Conservation (phyloP, 2,329 filamentous ascomycete genomes). For the Neofusicoccum parvum region DNA sequence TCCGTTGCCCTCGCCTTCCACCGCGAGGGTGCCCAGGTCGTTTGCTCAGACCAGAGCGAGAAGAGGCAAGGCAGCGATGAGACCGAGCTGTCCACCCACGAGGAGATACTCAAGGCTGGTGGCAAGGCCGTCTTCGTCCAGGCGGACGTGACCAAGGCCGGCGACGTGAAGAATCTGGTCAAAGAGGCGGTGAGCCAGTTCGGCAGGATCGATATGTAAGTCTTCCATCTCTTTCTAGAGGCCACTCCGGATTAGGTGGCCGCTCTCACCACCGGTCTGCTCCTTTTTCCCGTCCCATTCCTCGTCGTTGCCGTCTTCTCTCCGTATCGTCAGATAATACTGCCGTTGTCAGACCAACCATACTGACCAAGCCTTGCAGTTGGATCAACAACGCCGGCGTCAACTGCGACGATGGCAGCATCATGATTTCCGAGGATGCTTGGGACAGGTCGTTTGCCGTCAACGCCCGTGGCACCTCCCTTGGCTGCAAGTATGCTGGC, state of each 20-base stretch:
- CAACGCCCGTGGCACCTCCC: constrained; percentile 37
- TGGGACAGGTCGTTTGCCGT: constrained; percentile 36
- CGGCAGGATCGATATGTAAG: constrained; percentile 36
- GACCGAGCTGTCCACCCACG: constrained; percentile 20
- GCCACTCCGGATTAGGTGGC: constrained; percentile 1
- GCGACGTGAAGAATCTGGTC: constrained; percentile 27
- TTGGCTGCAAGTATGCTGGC: constrained; percentile 37
- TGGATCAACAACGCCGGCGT: constrained; percentile 37
- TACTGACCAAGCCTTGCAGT: constrained; percentile 23
- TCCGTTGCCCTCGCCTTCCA: constrained; percentile 24
- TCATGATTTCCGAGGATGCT: constrained; percentile 29
- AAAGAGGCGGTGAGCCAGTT: constrained; percentile 32
- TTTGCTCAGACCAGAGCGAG: constrained; percentile 26
- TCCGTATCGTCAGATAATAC: constrained; percentile 23
- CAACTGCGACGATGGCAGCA: constrained; percentile 29
- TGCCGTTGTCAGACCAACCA: constrained; percentile 11
- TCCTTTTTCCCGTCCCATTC: too few species aligned
- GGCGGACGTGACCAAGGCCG: constrained; percentile 31
- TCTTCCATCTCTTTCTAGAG: constrained; percentile 2
- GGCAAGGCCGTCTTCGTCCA: constrained; percentile 28
- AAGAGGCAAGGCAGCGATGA: not conserved
- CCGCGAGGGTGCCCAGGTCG: constrained; percentile 27
- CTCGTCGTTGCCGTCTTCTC: not conserved
- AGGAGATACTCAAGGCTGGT: constrained; percentile 23
- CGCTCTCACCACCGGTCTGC: not conserved